These are phyloP conservation scores for Hypoxylon crocopeplum DNA, from an alignment of 495 filamentous ascomycete species.

Conservation along the genomic window DNA sequence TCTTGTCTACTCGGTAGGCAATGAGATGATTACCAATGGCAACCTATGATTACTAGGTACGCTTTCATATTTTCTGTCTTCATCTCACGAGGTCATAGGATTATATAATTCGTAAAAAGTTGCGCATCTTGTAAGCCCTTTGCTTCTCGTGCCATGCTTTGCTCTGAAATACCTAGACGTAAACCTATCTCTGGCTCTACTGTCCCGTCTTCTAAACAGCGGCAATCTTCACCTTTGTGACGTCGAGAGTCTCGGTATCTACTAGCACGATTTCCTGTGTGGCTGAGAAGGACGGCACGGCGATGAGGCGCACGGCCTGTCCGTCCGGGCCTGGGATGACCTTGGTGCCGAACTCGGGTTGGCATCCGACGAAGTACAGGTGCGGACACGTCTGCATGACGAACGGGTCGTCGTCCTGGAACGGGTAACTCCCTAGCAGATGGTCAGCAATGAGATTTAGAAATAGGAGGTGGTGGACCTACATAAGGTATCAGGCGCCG, in stretches of 20 bases:
- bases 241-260: constrained; percentile 82
- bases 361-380: constrained; percentile 88
- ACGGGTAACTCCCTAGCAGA: constrained; percentile 85
- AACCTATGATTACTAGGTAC: too few relatives aligned
- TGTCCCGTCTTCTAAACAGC: constrained; percentile 13
- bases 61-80: too few relatives aligned
- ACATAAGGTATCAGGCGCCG: constrained; percentile 96
- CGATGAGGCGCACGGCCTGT: constrained; percentile 74
- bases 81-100: too few relatives aligned
- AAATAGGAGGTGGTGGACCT: constrained; percentile 45
- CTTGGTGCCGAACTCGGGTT: constrained; percentile 79
- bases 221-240: constrained; percentile 67
- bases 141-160: too few relatives aligned
- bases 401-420: constrained; percentile 89
- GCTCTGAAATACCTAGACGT: background rate
- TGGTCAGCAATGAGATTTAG: constrained; percentile 19
- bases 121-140: too few relatives aligned
- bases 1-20: too few relatives aligned
- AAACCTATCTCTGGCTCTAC: background rate
- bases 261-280: constrained; percentile 85
- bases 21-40: too few relatives aligned
- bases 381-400: constrained; percentile 84
- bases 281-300: constrained; percentile 80
- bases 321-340: constrained; percentile 66
- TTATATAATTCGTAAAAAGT: too few relatives aligned